These are phyloP conservation scores for Pelargonium cotyledonis DNA, from an alignment of 441 rosid genomes.

Conservation along the genomic window DNA sequence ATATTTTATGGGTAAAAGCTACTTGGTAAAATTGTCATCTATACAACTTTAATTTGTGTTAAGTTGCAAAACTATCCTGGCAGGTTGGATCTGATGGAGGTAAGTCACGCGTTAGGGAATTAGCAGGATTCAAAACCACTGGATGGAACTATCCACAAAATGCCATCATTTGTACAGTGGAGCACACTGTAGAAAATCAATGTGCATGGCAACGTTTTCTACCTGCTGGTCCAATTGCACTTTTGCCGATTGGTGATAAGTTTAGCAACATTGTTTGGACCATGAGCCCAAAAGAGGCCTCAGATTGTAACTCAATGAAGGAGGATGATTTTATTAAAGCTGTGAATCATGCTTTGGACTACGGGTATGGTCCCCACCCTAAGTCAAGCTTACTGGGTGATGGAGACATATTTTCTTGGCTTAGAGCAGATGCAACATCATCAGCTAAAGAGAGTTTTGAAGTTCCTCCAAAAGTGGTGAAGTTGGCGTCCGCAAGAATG, in stretches of 20 bases:
- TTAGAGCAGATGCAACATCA: constrained; percentile 33
- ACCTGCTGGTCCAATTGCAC: constrained; percentile 85
- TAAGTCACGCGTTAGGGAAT: constrained; percentile 77
- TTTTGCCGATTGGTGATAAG: constrained; percentile 76
- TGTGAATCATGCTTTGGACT: constrained; percentile 70
- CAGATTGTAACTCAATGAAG: constrained; percentile 53
- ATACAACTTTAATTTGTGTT: background rate
- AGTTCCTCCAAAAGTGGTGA: constrained; percentile 71
- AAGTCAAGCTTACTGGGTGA: constrained; percentile 37
- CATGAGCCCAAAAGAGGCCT: constrained; percentile 70
- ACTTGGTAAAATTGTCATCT: background rate
- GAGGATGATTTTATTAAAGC: constrained; percentile 72
- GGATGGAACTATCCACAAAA: constrained; percentile 92
- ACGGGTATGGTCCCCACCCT: constrained; percentile 84
- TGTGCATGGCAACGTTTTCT: constrained; percentile 96
- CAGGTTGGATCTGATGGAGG: constrained; percentile 97
- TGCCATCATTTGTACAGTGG: constrained; percentile 88
- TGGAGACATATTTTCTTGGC: constrained; percentile 50
- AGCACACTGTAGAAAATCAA: constrained; percentile 56
- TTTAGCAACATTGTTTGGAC: constrained; percentile 96
- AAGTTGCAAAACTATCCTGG: constrained; percentile 19
- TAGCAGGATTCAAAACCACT: constrained; percentile 68
- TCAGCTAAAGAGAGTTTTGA: constrained; percentile 57
- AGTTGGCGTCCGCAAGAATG: constrained; percentile 77
- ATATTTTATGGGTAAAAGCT: constrained; percentile 5